phyloP scores from a whole-genome alignment of 257 asterid genomes.

The Verbascum thapsus region DNA sequence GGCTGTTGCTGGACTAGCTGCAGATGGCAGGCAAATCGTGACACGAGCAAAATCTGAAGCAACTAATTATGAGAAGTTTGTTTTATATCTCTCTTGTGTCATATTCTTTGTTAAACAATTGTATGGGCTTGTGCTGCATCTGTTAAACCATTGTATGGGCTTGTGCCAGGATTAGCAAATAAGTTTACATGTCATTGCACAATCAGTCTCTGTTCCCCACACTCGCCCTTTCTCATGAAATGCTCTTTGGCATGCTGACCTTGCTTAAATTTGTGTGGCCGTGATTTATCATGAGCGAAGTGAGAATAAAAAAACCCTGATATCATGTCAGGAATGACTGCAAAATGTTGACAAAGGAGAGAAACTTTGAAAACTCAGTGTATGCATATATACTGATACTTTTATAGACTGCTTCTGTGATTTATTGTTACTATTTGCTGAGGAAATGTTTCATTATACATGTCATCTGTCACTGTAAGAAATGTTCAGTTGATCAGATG shows the following conservation, averaged over 20 bases:
- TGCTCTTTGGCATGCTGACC: constrained; percentile 1
- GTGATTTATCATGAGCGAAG: too few relatives aligned
- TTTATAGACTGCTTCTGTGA: neutral
- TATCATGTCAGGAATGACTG: neutral
- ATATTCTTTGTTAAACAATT: too few relatives aligned
- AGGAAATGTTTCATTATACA: neutral
- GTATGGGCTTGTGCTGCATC: neutral
- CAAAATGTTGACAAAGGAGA: neutral
- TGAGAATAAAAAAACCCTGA: constrained; percentile 1
- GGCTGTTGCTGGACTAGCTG: constrained; percentile 93
- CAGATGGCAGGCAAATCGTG: constrained; percentile 89
- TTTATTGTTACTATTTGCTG: too few relatives aligned
- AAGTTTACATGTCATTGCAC: neutral
- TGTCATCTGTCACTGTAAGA: neutral
- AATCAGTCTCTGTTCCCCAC: neutral
- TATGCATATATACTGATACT: neutral
- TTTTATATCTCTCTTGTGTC: constrained; percentile 12
- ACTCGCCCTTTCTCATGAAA: too few relatives aligned
- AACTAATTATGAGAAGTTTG: constrained; percentile 66
- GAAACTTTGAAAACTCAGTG: neutral
- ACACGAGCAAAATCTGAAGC: constrained; percentile 82
- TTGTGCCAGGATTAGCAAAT: neutral
- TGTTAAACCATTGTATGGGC: neutral
- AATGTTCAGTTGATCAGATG: neutral
- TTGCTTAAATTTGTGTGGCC: constrained; percentile 5